These are phyloP conservation scores for Picea engelmannii DNA, from an alignment of 83 land plant species.

Conservation along the genomic window DNA sequence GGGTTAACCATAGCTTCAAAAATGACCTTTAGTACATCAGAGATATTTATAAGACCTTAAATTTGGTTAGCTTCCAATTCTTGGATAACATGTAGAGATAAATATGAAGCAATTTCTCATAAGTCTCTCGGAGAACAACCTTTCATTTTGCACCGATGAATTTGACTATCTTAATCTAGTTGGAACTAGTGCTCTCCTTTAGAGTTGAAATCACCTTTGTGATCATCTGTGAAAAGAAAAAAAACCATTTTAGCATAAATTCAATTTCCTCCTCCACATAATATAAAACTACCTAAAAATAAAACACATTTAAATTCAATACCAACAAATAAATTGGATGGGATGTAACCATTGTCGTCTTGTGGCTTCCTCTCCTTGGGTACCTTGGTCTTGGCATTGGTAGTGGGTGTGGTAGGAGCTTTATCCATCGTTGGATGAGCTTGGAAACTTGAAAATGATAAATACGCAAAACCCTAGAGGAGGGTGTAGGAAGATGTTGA, in stretches of 20 bases:
- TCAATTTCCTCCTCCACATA: too few relatives aligned
- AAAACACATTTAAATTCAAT: neutral
- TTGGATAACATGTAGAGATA: constrained; percentile 67
- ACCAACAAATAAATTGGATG: constrained; percentile 26
- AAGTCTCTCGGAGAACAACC: constrained; percentile 55
- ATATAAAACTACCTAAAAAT: too few relatives aligned
- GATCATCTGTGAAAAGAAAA: constrained; percentile 50
- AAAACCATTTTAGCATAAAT: neutral
- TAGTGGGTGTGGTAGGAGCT: neutral
- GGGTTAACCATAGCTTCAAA: neutral
- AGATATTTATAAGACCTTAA: constrained; percentile 84
- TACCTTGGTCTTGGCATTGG: neutral
- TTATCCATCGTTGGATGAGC: neutral
- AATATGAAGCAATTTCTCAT: constrained; percentile 59
- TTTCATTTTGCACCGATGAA: constrained; percentile 30
- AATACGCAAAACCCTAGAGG: neutral
- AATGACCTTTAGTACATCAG: constrained; percentile 9
- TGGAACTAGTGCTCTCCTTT: constrained; percentile 88
- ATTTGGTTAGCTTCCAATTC: constrained; percentile 58
- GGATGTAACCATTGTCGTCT: constrained; percentile 17
- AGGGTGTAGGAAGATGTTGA: neutral
- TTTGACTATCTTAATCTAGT: constrained; percentile 74
- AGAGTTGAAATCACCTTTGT: constrained; percentile 69
- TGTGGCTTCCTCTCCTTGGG: constrained; percentile 13
- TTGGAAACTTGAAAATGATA: neutral